Percentiles rank a stretch among this genome's conserved stretches.
Evolutionary conservation across 2,329 filamentous ascomycete species (phyloP).

Genomic region (Cercospora sesami): DNA sequence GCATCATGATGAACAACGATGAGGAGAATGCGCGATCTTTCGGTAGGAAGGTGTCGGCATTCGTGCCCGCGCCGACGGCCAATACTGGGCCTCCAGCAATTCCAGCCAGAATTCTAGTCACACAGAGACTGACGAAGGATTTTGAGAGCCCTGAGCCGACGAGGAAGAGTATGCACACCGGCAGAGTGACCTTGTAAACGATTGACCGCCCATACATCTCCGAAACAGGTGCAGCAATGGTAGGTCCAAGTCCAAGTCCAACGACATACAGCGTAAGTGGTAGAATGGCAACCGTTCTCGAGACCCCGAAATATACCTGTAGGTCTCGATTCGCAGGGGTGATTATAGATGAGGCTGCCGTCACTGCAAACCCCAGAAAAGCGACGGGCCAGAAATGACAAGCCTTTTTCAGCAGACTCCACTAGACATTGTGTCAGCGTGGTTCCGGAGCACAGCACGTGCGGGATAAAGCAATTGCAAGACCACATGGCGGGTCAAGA

Average conservation of each 20-base stretch:
- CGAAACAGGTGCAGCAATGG: constrained; percentile 43
- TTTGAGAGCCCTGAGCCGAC: constrained; percentile 35
- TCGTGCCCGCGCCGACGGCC: constrained; percentile 46
- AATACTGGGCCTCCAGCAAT: constrained; percentile 38
- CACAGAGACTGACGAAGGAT: constrained; percentile 28
- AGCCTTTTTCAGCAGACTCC: constrained; percentile 24
- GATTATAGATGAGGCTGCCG: constrained; percentile 30
- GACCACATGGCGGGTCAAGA: neutral
- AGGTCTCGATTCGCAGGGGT: constrained; percentile 29
- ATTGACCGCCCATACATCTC: constrained; percentile 40
- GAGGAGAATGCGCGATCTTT: constrained; percentile 39
- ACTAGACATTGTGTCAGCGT: neutral
- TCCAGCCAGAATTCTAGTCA: constrained; percentile 52
- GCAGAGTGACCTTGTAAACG: constrained; percentile 40
- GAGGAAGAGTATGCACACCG: constrained; percentile 41
- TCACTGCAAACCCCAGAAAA: constrained; percentile 32
- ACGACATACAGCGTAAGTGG: constrained; percentile 59
- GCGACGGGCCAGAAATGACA: constrained; percentile 24
- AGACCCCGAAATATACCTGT: constrained; percentile 52
- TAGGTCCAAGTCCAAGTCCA: constrained; percentile 67
- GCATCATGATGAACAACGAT: constrained; percentile 44
- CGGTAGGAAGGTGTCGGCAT: constrained; percentile 43
- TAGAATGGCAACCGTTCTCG: constrained; percentile 58
- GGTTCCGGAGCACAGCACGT: neutral
- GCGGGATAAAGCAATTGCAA: neutral